Conservation (phyloP, 345 rosid genomes). For the Hevea brasiliensis region DNA sequence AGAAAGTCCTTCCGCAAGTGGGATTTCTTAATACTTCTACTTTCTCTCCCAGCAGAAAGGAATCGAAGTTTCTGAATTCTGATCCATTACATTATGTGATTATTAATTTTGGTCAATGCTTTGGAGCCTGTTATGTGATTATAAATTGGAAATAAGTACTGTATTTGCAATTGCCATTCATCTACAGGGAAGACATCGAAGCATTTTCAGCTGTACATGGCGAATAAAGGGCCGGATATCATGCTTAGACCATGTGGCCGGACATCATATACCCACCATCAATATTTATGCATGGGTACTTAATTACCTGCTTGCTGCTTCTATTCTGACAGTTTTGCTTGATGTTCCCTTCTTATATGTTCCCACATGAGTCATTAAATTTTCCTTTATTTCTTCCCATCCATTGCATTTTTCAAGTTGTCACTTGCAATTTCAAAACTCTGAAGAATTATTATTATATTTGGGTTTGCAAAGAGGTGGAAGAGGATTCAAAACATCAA, state of each 20-base stretch:
- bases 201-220: not conserved
- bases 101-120: not conserved
- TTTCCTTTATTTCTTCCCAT: no score
- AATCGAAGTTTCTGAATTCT: not conserved
- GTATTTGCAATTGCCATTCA: not conserved
- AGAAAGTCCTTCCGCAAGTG: not conserved
- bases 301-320: no score
- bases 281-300: no score
- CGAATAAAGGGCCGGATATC: not conserved
- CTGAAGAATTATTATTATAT: no score
- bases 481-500: no score
- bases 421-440: no score
- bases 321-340: no score
- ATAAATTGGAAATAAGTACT: not conserved
- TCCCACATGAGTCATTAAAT: no score
- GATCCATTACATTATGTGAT: not conserved
- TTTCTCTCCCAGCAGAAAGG: not conserved
- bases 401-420: no score
- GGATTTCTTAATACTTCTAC: not conserved
- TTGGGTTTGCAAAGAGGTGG: no score
- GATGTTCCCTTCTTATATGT: no score
- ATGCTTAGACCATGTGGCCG: not conserved
- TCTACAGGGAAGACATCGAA: no score
- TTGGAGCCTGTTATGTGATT: not conserved
- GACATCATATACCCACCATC: not conserved